Evolutionary conservation across 441 rosid genomes (phyloP), one percentile per base, ranked within the genome.

Genomic region (Pelargonium citronellum): DNA sequence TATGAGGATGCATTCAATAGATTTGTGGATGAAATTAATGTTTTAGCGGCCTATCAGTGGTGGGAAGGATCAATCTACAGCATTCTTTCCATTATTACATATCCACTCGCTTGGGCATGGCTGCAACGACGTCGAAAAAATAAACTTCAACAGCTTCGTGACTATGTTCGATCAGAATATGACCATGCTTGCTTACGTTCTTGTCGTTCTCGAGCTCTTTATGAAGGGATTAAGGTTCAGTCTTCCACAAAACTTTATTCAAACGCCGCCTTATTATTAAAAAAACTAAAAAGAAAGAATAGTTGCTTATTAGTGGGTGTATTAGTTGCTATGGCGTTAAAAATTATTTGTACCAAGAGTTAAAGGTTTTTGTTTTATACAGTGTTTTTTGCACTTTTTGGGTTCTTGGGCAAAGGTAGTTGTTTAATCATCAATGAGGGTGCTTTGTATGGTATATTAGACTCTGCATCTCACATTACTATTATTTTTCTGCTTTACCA

Each of bases 131-230:
- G 98, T 41, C 83, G 93, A 43, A 89, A 81, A 76, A 83, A 70
- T 77, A 92, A 92, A 77, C 77, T 92, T 64, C 96, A 90, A 79
- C 89, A 83, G 75, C 91, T 92, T 66, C 98, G 95, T 71, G 96
- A 92, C 72, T 90, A 85, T 82, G 96, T 92, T 77, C 94, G 99
- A 69, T 96, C 99, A 12, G 99, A 91, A 78, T 96, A 96, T 84
- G 96, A 96, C 68, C 99, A 96, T 84, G 91, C 98, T 67, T 96
- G 98, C 83, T 83, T 96, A 74, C 96, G 98, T 51, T 96, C 99
- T 43, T 96, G 99, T 77, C 98, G 99, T 70, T 96, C 99, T 15
- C 85, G 98, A 71, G 99, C 99, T 80, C 89, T 96, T 55, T 96
- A 93, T 66, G 98, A 93, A 90, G 99, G 99, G 70, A 87, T 96